Evolutionary conservation across 2,329 filamentous ascomycete genomes (phyloP), one percentile per base, ranked within the genome.

Genomic region (Verticillium zaregamsianum): DNA sequence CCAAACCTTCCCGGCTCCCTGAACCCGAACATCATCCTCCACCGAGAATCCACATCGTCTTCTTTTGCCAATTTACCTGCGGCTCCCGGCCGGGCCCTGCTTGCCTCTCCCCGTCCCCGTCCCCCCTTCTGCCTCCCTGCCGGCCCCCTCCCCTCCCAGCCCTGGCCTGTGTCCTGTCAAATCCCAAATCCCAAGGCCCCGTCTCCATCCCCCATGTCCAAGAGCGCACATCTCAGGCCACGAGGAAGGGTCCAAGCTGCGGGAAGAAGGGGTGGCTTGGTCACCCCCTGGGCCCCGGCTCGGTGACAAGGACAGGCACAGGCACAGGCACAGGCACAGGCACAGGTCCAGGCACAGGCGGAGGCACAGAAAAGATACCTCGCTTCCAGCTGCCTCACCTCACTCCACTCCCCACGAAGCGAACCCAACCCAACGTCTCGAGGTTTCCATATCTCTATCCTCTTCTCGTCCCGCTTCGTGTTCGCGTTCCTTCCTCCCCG

Each of bases 1-100:
- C 25, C 32, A 37, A 32, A 7, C 8, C 55, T 57, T 9, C 17
- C 55, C 31, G 33, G 31, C 25, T 57, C 55, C 55, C 55, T 52
- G 45, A 52, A 23, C 45, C 45, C 25, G 45, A 52, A 52, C 45
- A 14, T 57, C 28, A 17, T 57, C 55, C 55, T 35, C 33, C 28
- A 57, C 31, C 32, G 33, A 32, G 45, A 58, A 45, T 14, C 57
- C 57, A 58, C 57, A 58, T 45, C 20, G 23, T 52, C 57, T 32
- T 40, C 25, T 45, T 28, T 40, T 45, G 39, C 39, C 57, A 58
- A 58, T 58, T 39, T 58, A 58, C 57, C 37, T 58, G 57, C 57
- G 57, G 57, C 57, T 58, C 37, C 39, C 57, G 57, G 37, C 57
- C 37, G 39, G 57, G 39, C 37, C 57, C 20, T 32, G 45, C 57